phyloP scores from a whole-genome alignment of 352 stramenopile genomes.

The Globisporangium irregulare region DNA sequence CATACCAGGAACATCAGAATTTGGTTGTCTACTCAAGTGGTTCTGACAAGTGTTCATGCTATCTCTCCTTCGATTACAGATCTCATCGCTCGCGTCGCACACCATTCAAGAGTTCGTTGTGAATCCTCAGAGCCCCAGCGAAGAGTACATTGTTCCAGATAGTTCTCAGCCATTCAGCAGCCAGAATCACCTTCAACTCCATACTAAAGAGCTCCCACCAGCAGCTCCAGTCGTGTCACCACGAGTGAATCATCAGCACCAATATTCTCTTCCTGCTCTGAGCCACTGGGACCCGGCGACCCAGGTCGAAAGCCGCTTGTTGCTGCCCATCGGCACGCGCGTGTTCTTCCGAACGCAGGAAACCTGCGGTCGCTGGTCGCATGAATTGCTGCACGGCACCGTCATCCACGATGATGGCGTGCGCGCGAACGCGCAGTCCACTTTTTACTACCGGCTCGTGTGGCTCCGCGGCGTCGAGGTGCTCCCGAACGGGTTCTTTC shows the following conservation, averaged over 20 bases:
- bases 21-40: background rate
- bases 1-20: too few species aligned
- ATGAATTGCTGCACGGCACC: slow-evolving; percentile 57
- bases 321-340: slow-evolving; percentile 33
- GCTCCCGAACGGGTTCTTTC: slow-evolving; percentile 65
- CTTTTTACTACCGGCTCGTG: slow-evolving; percentile 54
- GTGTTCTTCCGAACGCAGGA: slow-evolving; percentile 49
- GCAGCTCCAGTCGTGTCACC: slow-evolving; percentile 11
- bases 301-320: slow-evolving; percentile 28
- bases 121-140: background rate
- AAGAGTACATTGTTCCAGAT: background rate
- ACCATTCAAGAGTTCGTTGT: slow-evolving; percentile 14
- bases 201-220: slow-evolving; percentile 3
- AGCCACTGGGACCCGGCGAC: slow-evolving; percentile 14
- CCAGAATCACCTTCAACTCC: background rate
- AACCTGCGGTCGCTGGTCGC: slow-evolving; percentile 43
- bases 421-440: slow-evolving; percentile 11
- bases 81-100: slow-evolving; percentile 41
- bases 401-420: slow-evolving; percentile 31
- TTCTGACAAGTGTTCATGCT: background rate
- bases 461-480: slow-evolving; percentile 66
- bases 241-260: background rate
- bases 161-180: background rate
- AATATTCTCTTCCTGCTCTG: background rate
- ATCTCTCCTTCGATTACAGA: slow-evolving; percentile 23